phyloP scores from a whole-genome alignment of 176 grass and related monocot genomes.

The Alloteropsis semialata region DNA sequence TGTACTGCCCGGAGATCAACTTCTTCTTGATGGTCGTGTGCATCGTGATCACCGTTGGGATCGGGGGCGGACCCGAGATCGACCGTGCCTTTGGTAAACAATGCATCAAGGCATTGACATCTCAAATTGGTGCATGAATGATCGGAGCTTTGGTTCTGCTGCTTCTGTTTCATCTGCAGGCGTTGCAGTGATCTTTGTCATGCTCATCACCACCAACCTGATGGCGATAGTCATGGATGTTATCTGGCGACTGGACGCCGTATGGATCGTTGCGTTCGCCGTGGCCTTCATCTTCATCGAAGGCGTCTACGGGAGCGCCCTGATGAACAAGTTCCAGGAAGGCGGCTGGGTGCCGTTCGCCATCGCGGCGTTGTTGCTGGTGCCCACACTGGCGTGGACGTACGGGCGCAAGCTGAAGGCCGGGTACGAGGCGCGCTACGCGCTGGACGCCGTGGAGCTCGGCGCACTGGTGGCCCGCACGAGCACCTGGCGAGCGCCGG shows the following conservation, averaged over 20 bases:
- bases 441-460: slow-evolving; percentile 22
- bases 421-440: slow-evolving; percentile 39
- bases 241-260: slow-evolving; percentile 33
- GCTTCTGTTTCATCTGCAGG: slow-evolving; percentile 15
- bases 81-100: slow-evolving; percentile 61
- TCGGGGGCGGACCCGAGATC: slow-evolving; percentile 52
- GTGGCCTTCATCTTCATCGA: slow-evolving; percentile 23
- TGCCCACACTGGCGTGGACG: slow-evolving; percentile 56
- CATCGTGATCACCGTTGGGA: slow-evolving; percentile 44
- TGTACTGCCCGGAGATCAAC: slow-evolving; percentile 59
- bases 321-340: slow-evolving; percentile 46
- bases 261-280: slow-evolving; percentile 3
- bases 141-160: not conserved
- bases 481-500: not conserved
- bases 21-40: slow-evolving; percentile 57
- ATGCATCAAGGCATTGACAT: not conserved
- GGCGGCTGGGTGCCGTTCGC: slow-evolving; percentile 73
- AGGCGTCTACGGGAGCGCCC: slow-evolving; percentile 46
- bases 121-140: not conserved
- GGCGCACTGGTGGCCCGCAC: not conserved
- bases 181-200: slow-evolving; percentile 56
- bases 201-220: slow-evolving; percentile 53
- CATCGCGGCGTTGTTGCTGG: slow-evolving; percentile 40
- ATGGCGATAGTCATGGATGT: slow-evolving; percentile 51
- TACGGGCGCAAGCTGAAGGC: slow-evolving; percentile 50